Conservation (phyloP, 352 stramenopile species). For the Hyphochytrium catenoides region DNA sequence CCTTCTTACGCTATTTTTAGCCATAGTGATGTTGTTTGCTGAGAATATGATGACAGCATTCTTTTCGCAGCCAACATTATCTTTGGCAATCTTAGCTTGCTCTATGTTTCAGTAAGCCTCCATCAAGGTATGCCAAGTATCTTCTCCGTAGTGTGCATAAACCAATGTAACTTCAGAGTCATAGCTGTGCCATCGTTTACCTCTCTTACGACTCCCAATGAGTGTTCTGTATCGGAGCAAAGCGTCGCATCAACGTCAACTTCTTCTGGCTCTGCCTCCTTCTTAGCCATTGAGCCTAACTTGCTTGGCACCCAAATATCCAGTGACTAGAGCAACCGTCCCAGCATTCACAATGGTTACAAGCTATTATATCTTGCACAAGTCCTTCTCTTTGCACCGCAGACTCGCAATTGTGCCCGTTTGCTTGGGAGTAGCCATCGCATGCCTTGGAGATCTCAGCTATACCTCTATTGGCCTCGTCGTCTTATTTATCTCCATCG, state of each 20-base stretch:
- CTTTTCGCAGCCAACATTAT: conserved; percentile 88
- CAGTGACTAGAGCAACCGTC: conserved; percentile 47
- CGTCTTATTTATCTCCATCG: conserved; percentile 59
- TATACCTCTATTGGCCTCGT: conserved; percentile 59
- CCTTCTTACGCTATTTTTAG: background rate
- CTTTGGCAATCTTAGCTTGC: conserved; percentile 74
- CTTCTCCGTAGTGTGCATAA: too few species aligned
- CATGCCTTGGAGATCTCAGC: conserved; percentile 62
- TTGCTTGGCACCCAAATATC: too few species aligned
- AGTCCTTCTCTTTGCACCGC: conserved; percentile 36
- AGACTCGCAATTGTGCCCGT: conserved; percentile 49
- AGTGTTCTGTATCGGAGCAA: background rate
- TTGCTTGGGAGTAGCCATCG: conserved; percentile 48
- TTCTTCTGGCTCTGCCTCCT: conserved; percentile 5
- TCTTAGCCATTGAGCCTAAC: too few species aligned
- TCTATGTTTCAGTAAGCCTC: conserved; percentile 78
- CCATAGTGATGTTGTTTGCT: conserved; percentile 14
- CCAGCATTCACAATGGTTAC: conserved; percentile 44
- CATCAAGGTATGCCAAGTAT: conserved; percentile 72
- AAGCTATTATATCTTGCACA: conserved; percentile 46
- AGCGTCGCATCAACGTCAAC: background rate
- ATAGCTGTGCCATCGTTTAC: too few species aligned
- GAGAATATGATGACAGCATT: too few species aligned
- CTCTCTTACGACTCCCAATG: too few species aligned
- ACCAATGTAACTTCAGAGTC: too few species aligned